These are phyloP conservation scores for Marasmius oreades DNA, from an alignment of 1,284 basidiomycete species.

Conservation along the genomic window DNA sequence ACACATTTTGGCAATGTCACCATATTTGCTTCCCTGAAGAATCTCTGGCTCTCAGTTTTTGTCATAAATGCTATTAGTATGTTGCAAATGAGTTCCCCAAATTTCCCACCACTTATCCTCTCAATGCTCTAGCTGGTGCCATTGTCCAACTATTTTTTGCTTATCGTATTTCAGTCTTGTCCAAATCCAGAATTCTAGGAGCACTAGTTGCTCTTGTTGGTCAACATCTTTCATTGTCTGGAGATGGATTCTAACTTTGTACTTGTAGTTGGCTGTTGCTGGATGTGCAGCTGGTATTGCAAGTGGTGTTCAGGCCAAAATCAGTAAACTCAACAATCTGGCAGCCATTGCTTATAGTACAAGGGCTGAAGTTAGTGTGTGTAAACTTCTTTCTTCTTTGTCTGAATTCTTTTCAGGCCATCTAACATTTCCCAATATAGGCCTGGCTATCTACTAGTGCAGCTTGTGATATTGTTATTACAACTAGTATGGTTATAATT, in stretches of 20 bases:
- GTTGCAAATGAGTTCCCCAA: background rate
- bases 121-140: background rate
- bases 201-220: background rate
- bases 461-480: background rate
- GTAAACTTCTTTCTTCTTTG: background rate
- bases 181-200: conserved; percentile 15
- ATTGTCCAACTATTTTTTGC: conserved; percentile 18
- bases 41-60: conserved; percentile 19
- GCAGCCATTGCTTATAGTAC: background rate
- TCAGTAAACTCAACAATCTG: background rate
- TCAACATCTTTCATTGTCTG: background rate
- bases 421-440: background rate
- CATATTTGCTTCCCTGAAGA: conserved; percentile 18
- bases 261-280: background rate
- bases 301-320: background rate
- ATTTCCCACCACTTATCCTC: background rate
- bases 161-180: conserved; percentile 21
- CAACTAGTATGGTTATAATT: background rate
- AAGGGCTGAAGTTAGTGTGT: background rate
- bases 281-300: background rate
- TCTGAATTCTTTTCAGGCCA: background rate
- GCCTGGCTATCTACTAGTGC: background rate
- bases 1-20: conserved; percentile 18
- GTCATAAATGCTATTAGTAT: conserved; percentile 22
- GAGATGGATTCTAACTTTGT: background rate